Conservation (phyloP, 495 filamentous ascomycete species). For the Penicillium fimorum region DNA sequence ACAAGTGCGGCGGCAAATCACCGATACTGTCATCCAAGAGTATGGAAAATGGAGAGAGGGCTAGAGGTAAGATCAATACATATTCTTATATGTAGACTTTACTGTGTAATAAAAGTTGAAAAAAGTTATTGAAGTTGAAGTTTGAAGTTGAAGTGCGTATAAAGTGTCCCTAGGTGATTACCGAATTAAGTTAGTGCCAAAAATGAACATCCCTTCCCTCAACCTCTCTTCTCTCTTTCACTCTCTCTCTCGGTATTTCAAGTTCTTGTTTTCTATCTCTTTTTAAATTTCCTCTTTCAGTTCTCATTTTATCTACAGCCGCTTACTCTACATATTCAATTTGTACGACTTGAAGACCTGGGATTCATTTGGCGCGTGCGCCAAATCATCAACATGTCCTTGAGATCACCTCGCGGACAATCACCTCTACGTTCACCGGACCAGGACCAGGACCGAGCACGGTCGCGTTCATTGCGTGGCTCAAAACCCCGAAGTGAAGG, state of each 20-base stretch:
- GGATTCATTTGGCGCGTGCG: not conserved
- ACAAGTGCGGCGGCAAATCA: constrained; percentile 67
- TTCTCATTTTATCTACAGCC: not conserved
- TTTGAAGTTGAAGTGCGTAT: not conserved
- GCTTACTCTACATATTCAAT: not conserved
- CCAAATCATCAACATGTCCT: constrained; percentile 24
- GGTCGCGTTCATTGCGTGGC: constrained; percentile 40
- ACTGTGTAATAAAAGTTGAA: not conserved
- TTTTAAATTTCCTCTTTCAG: not conserved
- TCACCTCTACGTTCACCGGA: constrained; percentile 25
- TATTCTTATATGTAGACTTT: not conserved
- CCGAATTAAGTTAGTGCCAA: constrained; percentile 17
- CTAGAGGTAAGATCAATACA: constrained; percentile 13
- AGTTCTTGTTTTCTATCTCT: not conserved
- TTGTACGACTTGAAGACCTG: not conserved
- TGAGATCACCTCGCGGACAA: constrained; percentile 22
- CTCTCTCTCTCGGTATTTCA: not conserved
- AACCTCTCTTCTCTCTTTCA: not conserved
- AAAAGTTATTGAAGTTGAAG: not conserved
- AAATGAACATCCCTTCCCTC: constrained; percentile 3
- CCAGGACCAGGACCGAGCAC: constrained; percentile 11
- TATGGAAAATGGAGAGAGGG: constrained; percentile 64
- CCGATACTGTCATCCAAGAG: constrained; percentile 57
- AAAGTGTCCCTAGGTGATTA: constrained; percentile 17
- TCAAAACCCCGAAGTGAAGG: constrained; percentile 50